A percentile compares a stretch with the other conserved stretches of the same genome.
These are phyloP conservation scores for Chytriomyces confervae DNA, from an alignment of 192 early-diverging fungal species.

Conservation along the genomic window DNA sequence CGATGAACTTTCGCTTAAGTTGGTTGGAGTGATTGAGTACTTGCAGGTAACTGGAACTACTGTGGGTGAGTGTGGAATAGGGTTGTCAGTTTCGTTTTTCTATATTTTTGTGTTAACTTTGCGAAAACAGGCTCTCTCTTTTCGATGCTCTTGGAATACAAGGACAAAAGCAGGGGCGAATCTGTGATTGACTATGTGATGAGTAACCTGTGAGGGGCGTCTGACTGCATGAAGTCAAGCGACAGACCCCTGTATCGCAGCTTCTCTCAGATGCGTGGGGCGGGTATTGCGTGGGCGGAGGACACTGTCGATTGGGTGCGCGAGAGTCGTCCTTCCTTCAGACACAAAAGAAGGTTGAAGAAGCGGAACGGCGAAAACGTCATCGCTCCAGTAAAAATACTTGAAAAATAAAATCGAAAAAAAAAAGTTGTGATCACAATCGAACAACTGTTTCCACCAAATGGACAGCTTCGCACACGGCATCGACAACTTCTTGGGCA, in stretches of 20 bases:
- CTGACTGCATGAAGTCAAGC: too few species aligned
- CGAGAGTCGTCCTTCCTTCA: neutral
- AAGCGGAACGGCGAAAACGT: neutral
- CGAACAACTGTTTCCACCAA: neutral
- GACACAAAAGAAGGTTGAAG: neutral
- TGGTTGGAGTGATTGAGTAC: slow-evolving; percentile 1
- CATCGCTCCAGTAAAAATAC: neutral
- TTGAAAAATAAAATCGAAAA: neutral
- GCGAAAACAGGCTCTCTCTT: neutral
- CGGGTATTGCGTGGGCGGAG: neutral
- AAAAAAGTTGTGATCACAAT: neutral
- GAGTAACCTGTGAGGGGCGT: neutral
- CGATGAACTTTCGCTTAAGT: slow-evolving; percentile 32
- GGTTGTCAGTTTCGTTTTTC: neutral
- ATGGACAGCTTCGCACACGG: neutral
- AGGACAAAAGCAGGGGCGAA: neutral
- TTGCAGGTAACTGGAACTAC: neutral
- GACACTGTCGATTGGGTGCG: neutral
- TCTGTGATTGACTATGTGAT: slow-evolving; percentile 7
- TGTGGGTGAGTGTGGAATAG: neutral
- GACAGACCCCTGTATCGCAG: too few species aligned
- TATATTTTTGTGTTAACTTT: neutral
- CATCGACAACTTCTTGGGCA: neutral
- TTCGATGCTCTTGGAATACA: neutral
- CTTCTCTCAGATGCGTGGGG: too few species aligned